phyloP scores from a whole-genome alignment of 2,329 filamentous ascomycete species.

The Sclerotinia trifoliorum region DNA sequence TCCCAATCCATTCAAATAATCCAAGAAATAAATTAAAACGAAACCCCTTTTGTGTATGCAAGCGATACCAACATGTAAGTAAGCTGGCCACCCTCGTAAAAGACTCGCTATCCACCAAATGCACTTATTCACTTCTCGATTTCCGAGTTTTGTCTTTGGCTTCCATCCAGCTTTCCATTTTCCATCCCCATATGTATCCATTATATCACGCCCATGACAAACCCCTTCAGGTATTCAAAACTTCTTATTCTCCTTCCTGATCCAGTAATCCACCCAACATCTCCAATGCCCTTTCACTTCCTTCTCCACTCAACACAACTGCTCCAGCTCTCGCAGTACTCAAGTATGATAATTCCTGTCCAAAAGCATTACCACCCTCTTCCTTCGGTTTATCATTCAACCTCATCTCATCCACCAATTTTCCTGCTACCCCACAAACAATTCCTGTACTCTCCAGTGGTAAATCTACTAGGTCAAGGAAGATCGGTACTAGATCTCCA shows the following conservation, averaged over 20 bases:
- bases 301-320: conserved; percentile 77
- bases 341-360: conserved; percentile 82
- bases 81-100: not conserved
- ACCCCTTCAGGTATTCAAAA: not conserved
- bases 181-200: not conserved
- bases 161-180: too few relatives aligned
- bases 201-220: not conserved
- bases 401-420: conserved; percentile 70
- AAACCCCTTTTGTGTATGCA: conserved; percentile 4
- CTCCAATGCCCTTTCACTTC: conserved; percentile 69
- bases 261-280: conserved; percentile 55
- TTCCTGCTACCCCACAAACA: conserved; percentile 87
- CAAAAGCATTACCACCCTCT: conserved; percentile 12
- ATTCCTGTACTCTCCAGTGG: conserved; percentile 90
- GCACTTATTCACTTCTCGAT: too few relatives aligned
- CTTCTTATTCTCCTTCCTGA: conserved; percentile 11
- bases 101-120: not conserved
- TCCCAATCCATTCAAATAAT: not conserved
- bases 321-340: conserved; percentile 86
- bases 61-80: not conserved
- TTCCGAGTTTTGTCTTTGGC: too few relatives aligned
- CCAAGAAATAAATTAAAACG: not conserved
- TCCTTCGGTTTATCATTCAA: conserved; percentile 18
- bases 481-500: conserved; percentile 77
- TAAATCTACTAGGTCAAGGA: conserved; percentile 76